A percentile compares a stretch with the other conserved stretches of the same genome.
Evolutionary conservation across 2,329 filamentous ascomycete species (phyloP).

Genomic region (Colletotrichum sp.): DNA sequence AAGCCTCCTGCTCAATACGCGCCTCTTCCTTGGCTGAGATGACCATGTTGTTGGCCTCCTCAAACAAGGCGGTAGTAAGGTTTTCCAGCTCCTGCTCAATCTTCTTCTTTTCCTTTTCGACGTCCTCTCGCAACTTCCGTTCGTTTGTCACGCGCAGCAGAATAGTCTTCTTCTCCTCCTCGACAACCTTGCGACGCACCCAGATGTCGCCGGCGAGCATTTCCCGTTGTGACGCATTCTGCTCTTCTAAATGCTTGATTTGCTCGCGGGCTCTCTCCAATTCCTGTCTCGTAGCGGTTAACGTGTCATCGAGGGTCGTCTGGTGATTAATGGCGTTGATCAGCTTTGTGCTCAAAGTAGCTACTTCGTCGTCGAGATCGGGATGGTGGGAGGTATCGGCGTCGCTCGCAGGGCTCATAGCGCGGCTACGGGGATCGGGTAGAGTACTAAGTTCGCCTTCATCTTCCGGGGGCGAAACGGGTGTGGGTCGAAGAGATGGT

Average conservation of each 20-base stretch:
- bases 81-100: constrained; percentile 94
- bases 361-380: constrained; percentile 75
- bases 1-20: constrained; percentile 79
- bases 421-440: constrained; percentile 65
- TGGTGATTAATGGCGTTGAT: constrained; percentile 98
- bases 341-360: constrained; percentile 90
- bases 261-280: constrained; percentile 74
- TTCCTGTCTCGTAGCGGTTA: constrained; percentile 83
- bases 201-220: constrained; percentile 77
- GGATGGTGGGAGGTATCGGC: constrained; percentile 49
- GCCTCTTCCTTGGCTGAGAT: constrained; percentile 89
- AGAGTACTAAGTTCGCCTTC: constrained; percentile 72
- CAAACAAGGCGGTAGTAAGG: constrained; percentile 90
- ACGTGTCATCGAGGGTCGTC: constrained; percentile 86
- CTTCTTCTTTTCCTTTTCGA: constrained; percentile 81
- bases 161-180: constrained; percentile 71
- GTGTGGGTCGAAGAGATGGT: constrained; percentile 36
- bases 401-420: constrained; percentile 50
- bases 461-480: constrained; percentile 49
- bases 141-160: constrained; percentile 68
- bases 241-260: constrained; percentile 70
- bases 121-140: constrained; percentile 65
- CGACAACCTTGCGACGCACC: constrained; percentile 76
- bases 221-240: constrained; percentile 71
- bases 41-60: constrained; percentile 99